Conservation (phyloP, 768 basidiomycete genomes). For the Pleurotus pulmonarius region DNA sequence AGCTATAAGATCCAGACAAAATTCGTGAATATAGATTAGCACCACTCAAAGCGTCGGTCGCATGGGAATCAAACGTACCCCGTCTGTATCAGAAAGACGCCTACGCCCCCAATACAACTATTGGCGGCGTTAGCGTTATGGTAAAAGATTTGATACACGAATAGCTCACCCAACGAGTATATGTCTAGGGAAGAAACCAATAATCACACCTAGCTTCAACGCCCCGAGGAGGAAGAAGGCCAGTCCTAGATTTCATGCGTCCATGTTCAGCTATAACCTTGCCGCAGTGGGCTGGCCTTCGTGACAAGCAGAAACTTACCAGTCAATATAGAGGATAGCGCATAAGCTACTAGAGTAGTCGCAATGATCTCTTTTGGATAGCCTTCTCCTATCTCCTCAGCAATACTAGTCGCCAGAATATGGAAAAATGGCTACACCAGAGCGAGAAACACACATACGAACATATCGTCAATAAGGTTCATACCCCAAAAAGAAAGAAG, state of each 20-base stretch:
- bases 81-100: conserved; percentile 86
- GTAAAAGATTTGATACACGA: conserved; percentile 10
- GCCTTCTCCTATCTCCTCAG: conserved; percentile 65
- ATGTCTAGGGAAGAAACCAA: conserved; percentile 95
- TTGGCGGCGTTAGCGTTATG: too few species aligned
- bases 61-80: conserved; percentile 45
- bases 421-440: conserved; percentile 84
- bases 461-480: too few species aligned
- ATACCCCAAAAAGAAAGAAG: neutral
- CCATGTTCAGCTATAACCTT: too few species aligned
- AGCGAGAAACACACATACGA: too few species aligned
- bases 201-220: conserved; percentile 76
- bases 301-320: conserved; percentile 39
- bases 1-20: conserved; percentile 29
- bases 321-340: conserved; percentile 83
- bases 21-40: neutral
- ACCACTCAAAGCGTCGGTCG: neutral
- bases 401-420: conserved; percentile 79
- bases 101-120: conserved; percentile 91
- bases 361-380: conserved; percentile 74
- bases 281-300: too few species aligned
- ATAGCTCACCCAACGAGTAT: conserved; percentile 83
- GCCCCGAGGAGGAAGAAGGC: conserved; percentile 85
- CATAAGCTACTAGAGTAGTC: conserved; percentile 87
- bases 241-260: conserved; percentile 40